phyloP scores from a whole-genome alignment of 805 yeast genomes.

The Suhomyces prunicola region DNA sequence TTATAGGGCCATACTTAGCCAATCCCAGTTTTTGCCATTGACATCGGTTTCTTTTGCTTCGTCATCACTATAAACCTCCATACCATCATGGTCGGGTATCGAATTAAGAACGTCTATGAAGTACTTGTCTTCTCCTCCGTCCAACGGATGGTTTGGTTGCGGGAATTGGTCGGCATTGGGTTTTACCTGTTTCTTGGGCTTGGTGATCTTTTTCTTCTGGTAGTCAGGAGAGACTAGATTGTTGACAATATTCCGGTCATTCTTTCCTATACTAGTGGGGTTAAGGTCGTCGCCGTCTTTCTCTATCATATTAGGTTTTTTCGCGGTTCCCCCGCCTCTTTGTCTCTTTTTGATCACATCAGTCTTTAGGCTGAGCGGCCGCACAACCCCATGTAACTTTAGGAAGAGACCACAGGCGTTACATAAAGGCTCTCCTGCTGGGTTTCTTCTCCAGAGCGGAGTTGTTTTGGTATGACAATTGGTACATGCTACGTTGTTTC shows the following conservation, averaged over 20 bases:
- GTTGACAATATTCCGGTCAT: conserved; percentile 7
- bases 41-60: conserved; percentile 4
- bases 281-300: conserved; percentile 54
- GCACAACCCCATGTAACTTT: conserved; percentile 90
- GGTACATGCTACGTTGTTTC: conserved; percentile 50
- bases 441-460: conserved; percentile 92
- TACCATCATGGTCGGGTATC: conserved; percentile 5
- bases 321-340: conserved; percentile 37
- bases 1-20: conserved; percentile 44
- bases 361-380: conserved; percentile 87
- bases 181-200: conserved; percentile 6
- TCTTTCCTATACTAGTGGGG: conserved; percentile 39
- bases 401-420: conserved; percentile 94
- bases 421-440: conserved; percentile 89
- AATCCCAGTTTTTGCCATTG: conserved; percentile 38
- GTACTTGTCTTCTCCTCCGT: conserved; percentile 14
- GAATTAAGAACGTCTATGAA: conserved; percentile 13
- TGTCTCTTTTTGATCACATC: conserved; percentile 92
- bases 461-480: conserved; percentile 92
- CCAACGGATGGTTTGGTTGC: background rate
- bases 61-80: conserved; percentile 1
- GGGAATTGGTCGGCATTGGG: background rate
- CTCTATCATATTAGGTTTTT: conserved; percentile 17
- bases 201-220: conserved; percentile 4
- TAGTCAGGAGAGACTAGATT: conserved; percentile 5